A percentile compares a stretch with the other conserved stretches of the same genome.
Conservation (phyloP, 1,139 yeast genomes). For the Blastobotrys aristatus region DNA sequence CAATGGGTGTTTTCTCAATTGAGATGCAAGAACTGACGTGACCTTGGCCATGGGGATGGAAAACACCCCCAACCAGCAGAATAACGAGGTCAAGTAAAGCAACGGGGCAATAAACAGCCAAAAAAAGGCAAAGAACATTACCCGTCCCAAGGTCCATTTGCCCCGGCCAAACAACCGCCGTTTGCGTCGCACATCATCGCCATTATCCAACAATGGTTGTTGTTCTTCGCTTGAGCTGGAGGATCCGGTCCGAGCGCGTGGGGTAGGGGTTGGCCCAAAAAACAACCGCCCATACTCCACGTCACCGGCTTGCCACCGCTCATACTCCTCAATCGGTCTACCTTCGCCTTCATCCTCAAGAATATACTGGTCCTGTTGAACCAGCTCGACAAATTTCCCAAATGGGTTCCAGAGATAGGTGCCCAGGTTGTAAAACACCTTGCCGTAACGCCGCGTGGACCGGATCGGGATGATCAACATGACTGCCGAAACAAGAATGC, state of each 20-base stretch:
- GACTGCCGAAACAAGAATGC: constrained; percentile 53
- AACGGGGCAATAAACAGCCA: constrained; percentile 69
- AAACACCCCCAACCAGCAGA: constrained; percentile 81
- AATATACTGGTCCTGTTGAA: constrained; percentile 72
- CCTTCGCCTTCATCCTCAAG: constrained; percentile 90
- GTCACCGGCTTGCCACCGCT: constrained; percentile 81
- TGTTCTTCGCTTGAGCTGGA: constrained; percentile 1
- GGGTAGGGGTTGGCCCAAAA: constrained; percentile 51
- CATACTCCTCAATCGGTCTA: constrained; percentile 75
- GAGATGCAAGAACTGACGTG: constrained; percentile 61
- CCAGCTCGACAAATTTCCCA: constrained; percentile 80
- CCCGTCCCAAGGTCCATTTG: constrained; percentile 80
- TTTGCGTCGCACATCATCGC: constrained; percentile 22
- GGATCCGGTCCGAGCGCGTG: neutral
- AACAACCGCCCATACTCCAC: constrained; percentile 54
- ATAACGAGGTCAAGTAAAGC: constrained; percentile 47
- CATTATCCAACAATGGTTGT: constrained; percentile 11
- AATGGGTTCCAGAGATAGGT: constrained; percentile 74
- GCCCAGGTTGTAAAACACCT: constrained; percentile 58
- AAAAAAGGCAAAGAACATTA: constrained; percentile 69
- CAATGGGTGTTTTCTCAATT: constrained; percentile 84
- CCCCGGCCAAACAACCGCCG: constrained; percentile 86
- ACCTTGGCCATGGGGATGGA: constrained; percentile 92
- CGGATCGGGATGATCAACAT: constrained; percentile 33
- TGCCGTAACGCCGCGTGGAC: constrained; percentile 53